Percentiles rank a stretch among this genome's conserved stretches.
phyloP scores from a whole-genome alignment of 176 grass and related monocot genomes.

The Carex kokanica region DNA sequence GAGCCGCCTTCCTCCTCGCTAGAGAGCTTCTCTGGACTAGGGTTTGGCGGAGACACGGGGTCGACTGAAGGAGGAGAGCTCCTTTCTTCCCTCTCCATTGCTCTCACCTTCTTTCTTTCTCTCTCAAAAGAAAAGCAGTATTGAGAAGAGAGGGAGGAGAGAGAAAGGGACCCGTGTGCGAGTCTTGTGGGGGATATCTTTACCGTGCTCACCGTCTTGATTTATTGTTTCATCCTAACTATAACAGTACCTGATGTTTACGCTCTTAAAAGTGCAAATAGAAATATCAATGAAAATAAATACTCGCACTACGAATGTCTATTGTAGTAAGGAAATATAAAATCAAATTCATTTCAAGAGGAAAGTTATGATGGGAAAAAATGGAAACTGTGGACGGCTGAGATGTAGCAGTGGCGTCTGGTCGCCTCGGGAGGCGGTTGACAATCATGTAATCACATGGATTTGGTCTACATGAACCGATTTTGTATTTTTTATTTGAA shows the following conservation, averaged over 20 bases:
- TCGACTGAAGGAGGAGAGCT: background rate
- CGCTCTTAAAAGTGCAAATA: background rate
- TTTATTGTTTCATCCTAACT: background rate
- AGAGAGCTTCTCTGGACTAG: conserved; percentile 9
- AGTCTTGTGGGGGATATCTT: background rate
- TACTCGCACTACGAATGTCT: background rate
- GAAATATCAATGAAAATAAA: too few relatives aligned
- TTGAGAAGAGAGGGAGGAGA: background rate
- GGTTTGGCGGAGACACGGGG: conserved; percentile 16
- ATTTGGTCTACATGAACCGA: conserved; percentile 2
- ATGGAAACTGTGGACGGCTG: conserved; percentile 8
- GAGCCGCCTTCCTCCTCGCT: conserved; percentile 35
- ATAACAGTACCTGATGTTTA: background rate
- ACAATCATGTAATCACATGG: background rate
- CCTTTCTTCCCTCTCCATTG: conserved; percentile 24
- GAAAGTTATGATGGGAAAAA: background rate
- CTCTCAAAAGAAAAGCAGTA: conserved; percentile 5
- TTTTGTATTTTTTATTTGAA: background rate
- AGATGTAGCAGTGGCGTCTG: background rate
- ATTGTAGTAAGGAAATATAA: background rate
- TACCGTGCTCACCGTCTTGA: background rate
- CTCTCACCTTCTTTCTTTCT: conserved; percentile 5
- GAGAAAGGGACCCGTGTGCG: background rate
- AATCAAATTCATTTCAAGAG: background rate
- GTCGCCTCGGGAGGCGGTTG: conserved; percentile 22